Percentiles rank a stretch among this genome's conserved stretches.
Evolutionary conservation across 2,329 filamentous ascomycete genomes (phyloP).

Genomic region (Fusarium nelsonii): DNA sequence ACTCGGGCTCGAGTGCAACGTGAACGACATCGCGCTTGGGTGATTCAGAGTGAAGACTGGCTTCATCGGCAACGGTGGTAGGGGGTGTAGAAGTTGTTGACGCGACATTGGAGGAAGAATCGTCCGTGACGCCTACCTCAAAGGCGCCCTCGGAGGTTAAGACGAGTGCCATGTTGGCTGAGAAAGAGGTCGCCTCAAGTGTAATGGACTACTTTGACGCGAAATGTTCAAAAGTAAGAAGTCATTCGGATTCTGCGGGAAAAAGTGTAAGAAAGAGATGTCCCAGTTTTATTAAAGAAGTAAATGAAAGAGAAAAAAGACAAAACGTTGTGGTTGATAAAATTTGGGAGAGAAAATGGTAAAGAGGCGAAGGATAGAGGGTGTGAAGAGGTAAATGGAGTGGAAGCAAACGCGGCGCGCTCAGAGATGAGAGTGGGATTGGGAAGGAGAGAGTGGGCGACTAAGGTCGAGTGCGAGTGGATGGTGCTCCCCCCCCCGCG

Average conservation of each 20-base stretch:
- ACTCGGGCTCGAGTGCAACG: conserved; percentile 50
- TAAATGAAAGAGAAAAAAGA: neutral
- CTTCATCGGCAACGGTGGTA: conserved; percentile 73
- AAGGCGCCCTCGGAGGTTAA: conserved; percentile 53
- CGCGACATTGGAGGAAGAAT: conserved; percentile 65
- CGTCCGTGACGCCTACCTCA: conserved; percentile 46
- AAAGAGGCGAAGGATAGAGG: conserved; percentile 8
- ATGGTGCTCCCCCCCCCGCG: conserved; percentile 40
- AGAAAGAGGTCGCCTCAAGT: conserved; percentile 17
- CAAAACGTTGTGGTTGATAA: conserved; percentile 9
- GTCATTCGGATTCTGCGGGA: conserved; percentile 14
- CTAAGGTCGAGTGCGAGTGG: conserved; percentile 35
- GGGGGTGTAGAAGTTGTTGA: conserved; percentile 73
- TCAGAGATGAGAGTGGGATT: conserved; percentile 36
- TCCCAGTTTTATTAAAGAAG: neutral
- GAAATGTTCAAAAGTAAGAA: conserved; percentile 31
- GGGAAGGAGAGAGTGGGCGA: conserved; percentile 39
- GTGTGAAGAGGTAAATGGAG: conserved; percentile 30
- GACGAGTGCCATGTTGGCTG: conserved; percentile 49
- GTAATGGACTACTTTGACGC: conserved; percentile 35
- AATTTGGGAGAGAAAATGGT: conserved; percentile 10
- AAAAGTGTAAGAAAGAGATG: neutral
- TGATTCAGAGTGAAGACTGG: conserved; percentile 65
- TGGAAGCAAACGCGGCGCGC: conserved; percentile 43
- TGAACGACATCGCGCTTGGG: conserved; percentile 56